Percentiles rank a stretch among this genome's conserved stretches.
Evolutionary conservation across 78 protist genomes (phyloP).

Genomic region (Anaeramoeba flamelloides): DNA sequence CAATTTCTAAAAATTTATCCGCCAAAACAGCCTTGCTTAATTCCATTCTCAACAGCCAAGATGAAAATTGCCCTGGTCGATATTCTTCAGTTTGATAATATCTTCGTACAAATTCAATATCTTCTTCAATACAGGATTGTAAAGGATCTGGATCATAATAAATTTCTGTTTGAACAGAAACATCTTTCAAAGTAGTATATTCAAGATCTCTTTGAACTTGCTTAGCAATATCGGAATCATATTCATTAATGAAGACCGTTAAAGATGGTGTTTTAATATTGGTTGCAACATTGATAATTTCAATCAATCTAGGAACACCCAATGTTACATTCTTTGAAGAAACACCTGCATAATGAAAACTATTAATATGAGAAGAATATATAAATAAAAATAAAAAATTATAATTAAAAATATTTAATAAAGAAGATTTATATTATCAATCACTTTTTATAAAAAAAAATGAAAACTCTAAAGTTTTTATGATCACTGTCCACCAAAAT

Average conservation of each 20-base stretch:
- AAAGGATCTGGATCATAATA: constrained; percentile 81
- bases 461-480: no score
- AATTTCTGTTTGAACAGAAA: constrained; percentile 60
- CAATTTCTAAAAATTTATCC: neutral
- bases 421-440: no score
- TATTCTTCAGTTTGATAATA: constrained; percentile 29
- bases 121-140: constrained; percentile 54
- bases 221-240: constrained; percentile 30
- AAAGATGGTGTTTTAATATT: constrained; percentile 71
- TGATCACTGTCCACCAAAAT: no score
- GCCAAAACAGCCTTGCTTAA: neutral
- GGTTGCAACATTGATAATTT: constrained; percentile 87
- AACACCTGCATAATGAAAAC: constrained; percentile 85
- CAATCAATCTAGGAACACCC: constrained; percentile 68
- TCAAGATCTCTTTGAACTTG: constrained; percentile 34
- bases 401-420: no score
- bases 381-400: constrained; percentile 31
- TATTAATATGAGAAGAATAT: neutral
- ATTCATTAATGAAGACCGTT: constrained; percentile 38
- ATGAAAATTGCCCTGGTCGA: neutral
- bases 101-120: constrained; percentile 38
- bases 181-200: constrained; percentile 49
- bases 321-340: constrained; percentile 92
- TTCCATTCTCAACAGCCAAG: neutral
- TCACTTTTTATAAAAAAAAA: no score